Evolutionary conservation across 139 green algal genomes (phyloP).

Genomic region (Tetradesmus lagerheimii): DNA sequence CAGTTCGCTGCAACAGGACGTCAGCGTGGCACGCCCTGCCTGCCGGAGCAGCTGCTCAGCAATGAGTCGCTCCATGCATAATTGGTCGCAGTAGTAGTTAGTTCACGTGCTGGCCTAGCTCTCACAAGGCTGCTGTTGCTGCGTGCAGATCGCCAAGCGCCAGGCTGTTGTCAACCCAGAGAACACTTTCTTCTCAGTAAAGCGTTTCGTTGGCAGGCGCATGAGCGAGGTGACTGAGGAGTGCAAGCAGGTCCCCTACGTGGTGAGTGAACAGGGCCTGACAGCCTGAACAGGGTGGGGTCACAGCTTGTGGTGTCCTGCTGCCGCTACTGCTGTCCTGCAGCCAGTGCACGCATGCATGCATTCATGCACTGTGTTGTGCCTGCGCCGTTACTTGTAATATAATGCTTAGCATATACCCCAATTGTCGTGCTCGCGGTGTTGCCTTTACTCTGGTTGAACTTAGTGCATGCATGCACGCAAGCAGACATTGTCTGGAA

Average conservation of each 20-base stretch:
- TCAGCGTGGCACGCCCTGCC: not conserved
- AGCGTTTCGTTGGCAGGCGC: slow-evolving; percentile 98
- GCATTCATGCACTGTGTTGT: not conserved
- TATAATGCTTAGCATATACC: too few species aligned
- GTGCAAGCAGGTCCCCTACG: slow-evolving; percentile 95
- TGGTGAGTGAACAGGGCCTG: slow-evolving; percentile 52
- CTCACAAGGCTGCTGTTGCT: not conserved
- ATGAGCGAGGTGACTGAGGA: slow-evolving; percentile 94
- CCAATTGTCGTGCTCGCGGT: too few species aligned
- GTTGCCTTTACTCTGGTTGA: too few species aligned
- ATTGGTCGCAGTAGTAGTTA: not conserved
- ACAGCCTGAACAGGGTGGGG: not conserved
- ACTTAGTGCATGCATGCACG: not conserved
- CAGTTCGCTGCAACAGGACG: not conserved
- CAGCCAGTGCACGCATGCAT: not conserved
- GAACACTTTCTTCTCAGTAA: slow-evolving; percentile 99
- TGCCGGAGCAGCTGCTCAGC: not conserved
- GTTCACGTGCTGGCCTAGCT: not conserved
- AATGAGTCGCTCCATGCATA: not conserved
- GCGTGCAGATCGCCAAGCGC: slow-evolving; percentile 96
- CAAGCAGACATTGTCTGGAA: not conserved
- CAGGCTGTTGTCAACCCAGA: slow-evolving; percentile 99
- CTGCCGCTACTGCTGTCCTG: not conserved
- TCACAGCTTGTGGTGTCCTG: not conserved
- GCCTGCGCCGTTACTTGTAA: too few species aligned